Evolutionary conservation across 2,329 filamentous ascomycete species (phyloP).

Genomic region (Chaetomium sp.): DNA sequence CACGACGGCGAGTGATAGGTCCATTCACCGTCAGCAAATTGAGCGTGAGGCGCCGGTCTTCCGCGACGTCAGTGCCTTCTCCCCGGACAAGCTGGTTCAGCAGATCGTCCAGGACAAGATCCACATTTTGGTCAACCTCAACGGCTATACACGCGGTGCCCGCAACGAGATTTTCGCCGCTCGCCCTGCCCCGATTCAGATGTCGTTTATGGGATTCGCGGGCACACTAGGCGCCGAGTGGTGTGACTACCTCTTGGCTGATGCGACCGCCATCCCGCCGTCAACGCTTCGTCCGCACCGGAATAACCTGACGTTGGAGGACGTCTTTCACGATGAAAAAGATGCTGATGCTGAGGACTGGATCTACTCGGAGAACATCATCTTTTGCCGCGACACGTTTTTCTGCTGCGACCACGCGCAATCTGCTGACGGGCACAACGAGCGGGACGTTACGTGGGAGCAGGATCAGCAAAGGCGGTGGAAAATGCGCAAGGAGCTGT

Average conservation of each 20-base stretch:
- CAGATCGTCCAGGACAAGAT: constrained; percentile 88
- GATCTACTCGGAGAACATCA: constrained; percentile 96
- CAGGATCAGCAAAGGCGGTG: constrained; percentile 81
- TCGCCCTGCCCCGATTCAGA: constrained; percentile 90
- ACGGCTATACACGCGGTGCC: constrained; percentile 95
- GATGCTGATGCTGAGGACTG: constrained; percentile 73
- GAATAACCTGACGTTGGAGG: constrained; percentile 72
- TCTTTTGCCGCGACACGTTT: constrained; percentile 92
- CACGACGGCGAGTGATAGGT: constrained; percentile 87
- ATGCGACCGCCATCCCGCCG: constrained; percentile 80
- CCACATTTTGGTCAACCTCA: constrained; percentile 95
- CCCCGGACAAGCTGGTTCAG: constrained; percentile 77
- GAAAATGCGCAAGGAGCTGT: constrained; percentile 91
- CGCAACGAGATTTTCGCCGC: constrained; percentile 97
- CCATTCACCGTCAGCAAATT: constrained; percentile 86
- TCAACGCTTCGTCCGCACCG: constrained; percentile 80
- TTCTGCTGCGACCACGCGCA: constrained; percentile 98
- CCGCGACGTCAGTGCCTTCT: constrained; percentile 83
- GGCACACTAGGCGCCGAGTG: constrained; percentile 95
- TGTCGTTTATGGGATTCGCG: constrained; percentile 99
- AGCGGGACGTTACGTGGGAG: constrained; percentile 73
- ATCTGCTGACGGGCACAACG: constrained; percentile 70
- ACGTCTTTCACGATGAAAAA: constrained; percentile 67
- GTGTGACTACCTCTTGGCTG: constrained; percentile 96
- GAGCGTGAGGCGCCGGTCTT: constrained; percentile 91